Percentiles rank a stretch among this genome's conserved stretches.
phyloP scores from a whole-genome alignment of 768 basidiomycete species.

The Trametes cinnabarina region DNA sequence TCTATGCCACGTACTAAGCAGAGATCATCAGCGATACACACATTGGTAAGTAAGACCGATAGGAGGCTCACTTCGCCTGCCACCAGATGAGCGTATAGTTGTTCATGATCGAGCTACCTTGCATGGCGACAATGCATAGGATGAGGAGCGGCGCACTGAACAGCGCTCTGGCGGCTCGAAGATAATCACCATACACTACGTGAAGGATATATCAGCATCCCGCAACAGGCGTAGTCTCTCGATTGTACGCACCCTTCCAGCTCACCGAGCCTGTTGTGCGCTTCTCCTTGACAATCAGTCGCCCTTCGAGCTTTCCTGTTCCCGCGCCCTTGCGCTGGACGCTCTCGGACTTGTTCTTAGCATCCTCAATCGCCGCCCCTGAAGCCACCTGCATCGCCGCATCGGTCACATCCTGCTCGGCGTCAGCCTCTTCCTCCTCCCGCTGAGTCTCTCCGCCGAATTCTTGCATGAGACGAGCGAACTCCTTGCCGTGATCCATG shows the following conservation, averaged over 20 bases:
- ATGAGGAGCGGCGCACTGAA: constrained; percentile 52
- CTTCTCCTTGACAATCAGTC: constrained; percentile 62
- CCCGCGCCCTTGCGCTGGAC: constrained; percentile 42
- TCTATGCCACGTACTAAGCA: constrained; percentile 42
- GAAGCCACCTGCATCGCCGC: constrained; percentile 9
- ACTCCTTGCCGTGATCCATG: constrained; percentile 47
- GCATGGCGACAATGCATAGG: constrained; percentile 54
- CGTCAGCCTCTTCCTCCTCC: constrained; percentile 34
- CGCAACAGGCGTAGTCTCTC: not conserved
- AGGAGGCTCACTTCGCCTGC: constrained; percentile 51
- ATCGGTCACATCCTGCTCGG: constrained; percentile 26
- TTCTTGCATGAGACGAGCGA: constrained; percentile 56
- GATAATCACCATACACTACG: constrained; percentile 60
- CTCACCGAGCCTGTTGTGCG: constrained; percentile 65
- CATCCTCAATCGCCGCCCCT: constrained; percentile 29
- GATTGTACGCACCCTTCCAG: constrained; percentile 37
- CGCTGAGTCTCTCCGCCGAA: constrained; percentile 52
- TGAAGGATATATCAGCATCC: not conserved
- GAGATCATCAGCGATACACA: not conserved
- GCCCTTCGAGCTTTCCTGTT: constrained; percentile 62
- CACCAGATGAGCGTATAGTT: constrained; percentile 73
- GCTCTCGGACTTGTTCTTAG: constrained; percentile 38
- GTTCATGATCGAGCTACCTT: constrained; percentile 57
- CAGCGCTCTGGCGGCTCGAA: constrained; percentile 52
- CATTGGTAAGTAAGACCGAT: not conserved